A percentile compares a stretch with the other conserved stretches of the same genome.
Conservation (phyloP, 805 yeast species). For the Saccharomycopsis lassenensis region DNA sequence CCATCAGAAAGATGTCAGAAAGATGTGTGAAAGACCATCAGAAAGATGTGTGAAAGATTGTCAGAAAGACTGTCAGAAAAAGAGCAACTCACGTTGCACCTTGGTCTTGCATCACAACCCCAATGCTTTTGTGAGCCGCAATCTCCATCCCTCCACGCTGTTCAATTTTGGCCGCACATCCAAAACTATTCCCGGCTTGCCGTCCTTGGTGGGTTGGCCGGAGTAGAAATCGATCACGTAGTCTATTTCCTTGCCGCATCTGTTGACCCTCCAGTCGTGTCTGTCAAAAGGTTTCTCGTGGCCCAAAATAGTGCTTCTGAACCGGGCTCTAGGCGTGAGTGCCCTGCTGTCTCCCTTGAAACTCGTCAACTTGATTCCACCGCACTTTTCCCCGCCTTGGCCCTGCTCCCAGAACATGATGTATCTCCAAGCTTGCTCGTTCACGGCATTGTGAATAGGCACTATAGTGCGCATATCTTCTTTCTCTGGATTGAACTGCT, state of each 20-base stretch:
- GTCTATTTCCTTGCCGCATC: conserved; percentile 77
- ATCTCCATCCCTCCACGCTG: conserved; percentile 64
- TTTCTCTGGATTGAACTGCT: conserved; percentile 75
- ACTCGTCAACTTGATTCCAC: conserved; percentile 74
- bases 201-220: conserved; percentile 36
- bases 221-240: conserved; percentile 89
- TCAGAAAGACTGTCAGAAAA: too few relatives aligned
- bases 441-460: conserved; percentile 89
- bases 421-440: conserved; percentile 85
- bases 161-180: conserved; percentile 92
- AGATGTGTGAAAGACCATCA: too few relatives aligned
- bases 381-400: conserved; percentile 53
- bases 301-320: conserved; percentile 55
- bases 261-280: conserved; percentile 85
- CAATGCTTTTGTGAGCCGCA: conserved; percentile 55
- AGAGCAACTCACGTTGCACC: too few relatives aligned
- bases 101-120: too few relatives aligned
- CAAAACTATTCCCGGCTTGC: conserved; percentile 54
- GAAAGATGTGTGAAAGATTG: too few relatives aligned
- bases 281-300: conserved; percentile 82
- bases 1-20: too few relatives aligned
- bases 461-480: conserved; percentile 82
- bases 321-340: conserved; percentile 79
- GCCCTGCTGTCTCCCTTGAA: conserved; percentile 84
- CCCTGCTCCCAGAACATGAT: conserved; percentile 72